Evolutionary conservation across 2,329 filamentous ascomycete genomes (phyloP).

Genomic region (Aspergillus carbonarius): DNA sequence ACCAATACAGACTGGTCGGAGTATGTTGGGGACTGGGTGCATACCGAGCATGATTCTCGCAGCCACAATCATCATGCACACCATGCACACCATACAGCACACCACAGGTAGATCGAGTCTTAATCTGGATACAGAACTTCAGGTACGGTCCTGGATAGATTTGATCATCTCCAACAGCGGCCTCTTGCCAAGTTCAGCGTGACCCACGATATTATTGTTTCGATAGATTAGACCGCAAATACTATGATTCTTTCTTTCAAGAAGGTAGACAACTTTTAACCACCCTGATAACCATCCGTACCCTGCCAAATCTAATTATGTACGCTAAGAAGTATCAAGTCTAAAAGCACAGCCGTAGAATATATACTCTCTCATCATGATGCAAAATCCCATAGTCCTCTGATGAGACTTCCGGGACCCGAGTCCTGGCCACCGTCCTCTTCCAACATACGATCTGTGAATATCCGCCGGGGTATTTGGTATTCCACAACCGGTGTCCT

Average conservation of each 20-base stretch:
- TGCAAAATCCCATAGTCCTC: constrained; percentile 41
- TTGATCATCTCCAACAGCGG: not conserved
- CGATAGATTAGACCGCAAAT: constrained; percentile 4
- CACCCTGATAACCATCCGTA: not conserved
- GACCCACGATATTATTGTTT: not conserved
- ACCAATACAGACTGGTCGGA: constrained; percentile 9
- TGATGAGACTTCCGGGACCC: constrained; percentile 37
- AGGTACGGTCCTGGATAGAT: not conserved
- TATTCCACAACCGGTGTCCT: constrained; percentile 88
- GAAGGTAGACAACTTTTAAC: not conserved
- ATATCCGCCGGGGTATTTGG: constrained; percentile 85
- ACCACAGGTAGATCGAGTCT: not conserved
- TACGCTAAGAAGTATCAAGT: constrained; percentile 16
- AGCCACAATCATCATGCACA: not conserved
- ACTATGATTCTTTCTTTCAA: not conserved
- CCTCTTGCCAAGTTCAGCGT: not conserved
- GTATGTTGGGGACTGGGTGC: constrained; percentile 9
- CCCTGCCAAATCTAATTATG: constrained; percentile 11
- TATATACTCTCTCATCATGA: constrained; percentile 7
- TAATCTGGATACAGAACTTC: not conserved
- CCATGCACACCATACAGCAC: not conserved
- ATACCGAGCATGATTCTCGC: not conserved
- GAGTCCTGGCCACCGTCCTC: constrained; percentile 43
- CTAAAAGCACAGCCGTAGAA: constrained; percentile 5
- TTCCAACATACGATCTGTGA: constrained; percentile 48